phyloP scores from a whole-genome alignment of 2,329 filamentous ascomycete species.

The Colletotrichum viniferum region DNA sequence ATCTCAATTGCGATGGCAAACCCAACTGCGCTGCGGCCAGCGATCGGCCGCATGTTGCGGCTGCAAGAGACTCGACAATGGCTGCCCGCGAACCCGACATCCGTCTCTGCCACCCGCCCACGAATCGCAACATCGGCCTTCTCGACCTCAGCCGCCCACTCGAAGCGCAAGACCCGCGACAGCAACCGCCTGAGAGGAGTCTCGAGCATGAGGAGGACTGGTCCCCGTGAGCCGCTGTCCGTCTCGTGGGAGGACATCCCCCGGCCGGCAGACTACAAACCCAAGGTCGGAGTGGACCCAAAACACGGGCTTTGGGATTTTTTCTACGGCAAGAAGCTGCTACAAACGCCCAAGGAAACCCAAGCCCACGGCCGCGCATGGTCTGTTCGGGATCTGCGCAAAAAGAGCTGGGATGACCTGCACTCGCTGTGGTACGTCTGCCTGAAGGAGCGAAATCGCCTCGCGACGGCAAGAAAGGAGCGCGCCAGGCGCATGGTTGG shows the following conservation, averaged over 20 bases:
- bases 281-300: constrained; percentile 64
- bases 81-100: neutral
- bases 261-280: constrained; percentile 69
- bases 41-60: constrained; percentile 31
- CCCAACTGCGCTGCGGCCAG: constrained; percentile 31
- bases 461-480: constrained; percentile 79
- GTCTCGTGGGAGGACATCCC: constrained; percentile 77
- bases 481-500: constrained; percentile 69
- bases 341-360: constrained; percentile 75
- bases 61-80: constrained; percentile 7
- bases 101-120: neutral
- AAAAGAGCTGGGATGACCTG: constrained; percentile 92
- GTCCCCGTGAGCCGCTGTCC: constrained; percentile 74
- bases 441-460: constrained; percentile 85
- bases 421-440: constrained; percentile 95
- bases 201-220: constrained; percentile 79
- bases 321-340: constrained; percentile 74
- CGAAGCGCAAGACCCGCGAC: constrained; percentile 66
- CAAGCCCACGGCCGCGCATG: constrained; percentile 79
- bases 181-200: constrained; percentile 81
- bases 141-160: constrained; percentile 59
- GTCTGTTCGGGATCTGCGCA: constrained; percentile 82
- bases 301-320: constrained; percentile 93
- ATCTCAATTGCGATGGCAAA: constrained; percentile 31
- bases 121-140: constrained; percentile 37